Evolutionary conservation across 805 yeast species (phyloP), one percentile per base, ranked within the genome.

Genomic region (Ogataea corticis): DNA sequence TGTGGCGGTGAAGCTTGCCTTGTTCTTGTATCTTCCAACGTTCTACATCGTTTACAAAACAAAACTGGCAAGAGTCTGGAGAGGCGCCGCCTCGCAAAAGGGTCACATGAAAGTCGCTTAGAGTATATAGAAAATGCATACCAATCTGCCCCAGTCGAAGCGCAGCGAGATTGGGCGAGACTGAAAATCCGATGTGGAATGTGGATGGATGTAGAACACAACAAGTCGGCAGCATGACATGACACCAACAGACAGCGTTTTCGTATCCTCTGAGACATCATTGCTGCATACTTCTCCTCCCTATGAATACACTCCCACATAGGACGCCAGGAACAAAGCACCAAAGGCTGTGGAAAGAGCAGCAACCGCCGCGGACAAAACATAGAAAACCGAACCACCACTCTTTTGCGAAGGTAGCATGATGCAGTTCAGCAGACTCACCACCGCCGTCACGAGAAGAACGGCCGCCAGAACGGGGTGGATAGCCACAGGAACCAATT

Each of bases 291-390:
- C n/a, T n/a, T n/a, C n/a, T n/a, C n/a, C 25, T 21, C 25, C 9
- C 25, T 21, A 65, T 18, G 67, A 49, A 38, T 62, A 63, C 10
- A 65, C 66, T 9, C 69, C 70, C 36, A 62, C 58, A 28, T 49
- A 48, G 11, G 66, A 63, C 21, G 69, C 54, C 11, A 63, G 41
- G 15, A 61, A 63, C 18, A 63, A 37, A 7, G 56, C 45, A 3
- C 69, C 64, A 46, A 65, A 65, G 2, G 60, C 63, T 14, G 56
- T 42, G 1, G 58, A 46, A 14, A 62, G 33, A 1, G 66, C 45
- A 1, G 59, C 52, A 15, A 55, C 16, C 1, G 41, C 37, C 3
- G 66, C 61, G 9, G 56, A 18, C 6, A 54, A 5, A 3, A 45
- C 23, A 33, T 62, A 62, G 9, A 17, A 7, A 2, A 44, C n/a